Evolutionary conservation across 106 monocot genomes (phyloP).

Genomic region (Hemerocallis citrina): DNA sequence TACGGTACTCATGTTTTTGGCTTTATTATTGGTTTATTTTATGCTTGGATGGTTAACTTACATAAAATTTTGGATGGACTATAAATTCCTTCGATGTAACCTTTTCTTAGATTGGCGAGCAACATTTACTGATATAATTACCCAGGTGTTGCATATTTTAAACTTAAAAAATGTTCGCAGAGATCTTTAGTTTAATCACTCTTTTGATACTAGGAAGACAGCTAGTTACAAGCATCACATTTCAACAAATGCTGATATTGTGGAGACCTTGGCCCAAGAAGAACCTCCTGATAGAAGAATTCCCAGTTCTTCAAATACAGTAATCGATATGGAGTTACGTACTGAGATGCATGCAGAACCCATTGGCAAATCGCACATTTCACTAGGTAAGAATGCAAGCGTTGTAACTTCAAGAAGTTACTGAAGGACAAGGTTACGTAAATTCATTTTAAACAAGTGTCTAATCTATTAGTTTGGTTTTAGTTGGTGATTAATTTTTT

Average conservation of each 20-base stretch:
- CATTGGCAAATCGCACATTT: slow-evolving; percentile 6
- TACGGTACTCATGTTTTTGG: no score
- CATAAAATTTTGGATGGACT: no score
- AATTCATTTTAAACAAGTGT: neutral
- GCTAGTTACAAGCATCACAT: slow-evolving; percentile 30
- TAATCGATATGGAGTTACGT: neutral
- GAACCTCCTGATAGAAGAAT: slow-evolving; percentile 10
- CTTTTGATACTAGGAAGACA: slow-evolving; percentile 26
- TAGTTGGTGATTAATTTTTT: neutral
- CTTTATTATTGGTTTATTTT: no score
- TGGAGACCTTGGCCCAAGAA: slow-evolving; percentile 9
- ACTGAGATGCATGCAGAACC: neutral
- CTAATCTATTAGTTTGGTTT: neutral
- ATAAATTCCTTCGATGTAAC: no score
- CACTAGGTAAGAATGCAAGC: neutral
- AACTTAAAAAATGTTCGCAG: neutral
- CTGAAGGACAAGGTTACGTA: slow-evolving; percentile 12
- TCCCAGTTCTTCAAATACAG: slow-evolving; percentile 5
- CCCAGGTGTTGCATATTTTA: neutral
- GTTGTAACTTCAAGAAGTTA: neutral
- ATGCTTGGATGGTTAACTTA: no score
- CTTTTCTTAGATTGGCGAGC: neutral
- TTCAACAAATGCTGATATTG: slow-evolving; percentile 8
- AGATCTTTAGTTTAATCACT: neutral
- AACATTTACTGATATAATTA: neutral